phyloP scores from a whole-genome alignment of 495 filamentous ascomycete species.

The Lentithecium fluviatile region DNA sequence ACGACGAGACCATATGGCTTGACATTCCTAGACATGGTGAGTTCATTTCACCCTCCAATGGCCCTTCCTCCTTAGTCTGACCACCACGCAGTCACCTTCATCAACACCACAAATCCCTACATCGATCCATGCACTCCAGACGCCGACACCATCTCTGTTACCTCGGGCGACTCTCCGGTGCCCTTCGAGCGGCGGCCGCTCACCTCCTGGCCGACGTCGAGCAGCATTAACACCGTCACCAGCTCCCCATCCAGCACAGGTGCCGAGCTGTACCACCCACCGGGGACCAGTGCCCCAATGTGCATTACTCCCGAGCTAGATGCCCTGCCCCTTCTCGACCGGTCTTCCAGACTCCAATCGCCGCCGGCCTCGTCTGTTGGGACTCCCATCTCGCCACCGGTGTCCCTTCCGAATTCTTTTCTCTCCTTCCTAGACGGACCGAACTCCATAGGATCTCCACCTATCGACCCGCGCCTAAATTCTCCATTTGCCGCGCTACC shows the following conservation, averaged over 20 bases:
- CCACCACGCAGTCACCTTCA: constrained; percentile 56
- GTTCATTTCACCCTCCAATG: not conserved
- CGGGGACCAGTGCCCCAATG: constrained; percentile 1
- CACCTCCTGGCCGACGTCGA: constrained; percentile 21
- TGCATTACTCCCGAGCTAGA: not conserved
- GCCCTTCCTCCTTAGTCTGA: not conserved
- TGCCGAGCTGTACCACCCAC: constrained; percentile 1
- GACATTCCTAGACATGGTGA: constrained; percentile 60
- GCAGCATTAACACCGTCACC: constrained; percentile 14
- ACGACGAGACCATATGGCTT: constrained; percentile 60
- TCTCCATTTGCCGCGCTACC: constrained; percentile 36
- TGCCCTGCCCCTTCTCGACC: constrained; percentile 30
- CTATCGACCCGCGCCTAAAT: constrained; percentile 49
- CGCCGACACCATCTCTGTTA: constrained; percentile 42
- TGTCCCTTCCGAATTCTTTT: constrained; percentile 48
- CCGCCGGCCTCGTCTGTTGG: constrained; percentile 41
- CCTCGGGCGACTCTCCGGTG: constrained; percentile 18
- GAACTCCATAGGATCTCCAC: constrained; percentile 52
- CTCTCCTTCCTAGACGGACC: constrained; percentile 60
- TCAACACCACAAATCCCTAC: constrained; percentile 63
- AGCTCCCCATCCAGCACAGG: constrained; percentile 50
- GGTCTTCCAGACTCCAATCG: constrained; percentile 19
- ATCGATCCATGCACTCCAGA: constrained; percentile 50
- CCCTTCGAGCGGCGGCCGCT: constrained; percentile 13
- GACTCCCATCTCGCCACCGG: constrained; percentile 43